phyloP scores from a whole-genome alignment of 306 rosid genomes.

The Pyrus bretschneideri region DNA sequence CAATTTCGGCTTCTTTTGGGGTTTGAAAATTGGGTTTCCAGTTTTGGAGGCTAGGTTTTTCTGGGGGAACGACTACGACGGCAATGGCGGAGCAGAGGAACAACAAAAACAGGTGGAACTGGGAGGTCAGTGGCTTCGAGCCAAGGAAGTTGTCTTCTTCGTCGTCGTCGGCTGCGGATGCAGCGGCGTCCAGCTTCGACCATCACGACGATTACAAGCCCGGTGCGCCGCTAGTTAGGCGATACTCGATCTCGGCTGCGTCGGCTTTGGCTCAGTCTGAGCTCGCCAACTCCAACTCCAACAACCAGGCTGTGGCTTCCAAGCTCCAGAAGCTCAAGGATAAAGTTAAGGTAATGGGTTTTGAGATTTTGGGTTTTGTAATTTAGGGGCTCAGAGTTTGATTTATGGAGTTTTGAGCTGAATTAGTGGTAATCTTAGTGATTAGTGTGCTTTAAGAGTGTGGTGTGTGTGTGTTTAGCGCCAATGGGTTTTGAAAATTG shows the following conservation, averaged over 20 bases:
- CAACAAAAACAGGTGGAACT: constrained; percentile 69
- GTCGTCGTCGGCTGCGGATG: background rate
- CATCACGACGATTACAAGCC: constrained; percentile 44
- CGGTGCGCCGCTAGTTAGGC: constrained; percentile 46
- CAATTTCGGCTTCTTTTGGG: background rate
- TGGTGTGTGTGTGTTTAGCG: background rate
- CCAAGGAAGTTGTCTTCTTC: constrained; percentile 64
- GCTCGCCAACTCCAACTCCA: constrained; percentile 17
- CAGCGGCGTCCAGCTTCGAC: constrained; percentile 22
- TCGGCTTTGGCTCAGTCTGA: constrained; percentile 53
- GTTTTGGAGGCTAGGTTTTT: constrained; percentile 17
- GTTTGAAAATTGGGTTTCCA: background rate
- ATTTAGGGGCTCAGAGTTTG: background rate
- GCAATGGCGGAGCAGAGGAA: constrained; percentile 70
- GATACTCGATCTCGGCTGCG: constrained; percentile 71
- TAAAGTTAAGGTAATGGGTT: constrained; percentile 57
- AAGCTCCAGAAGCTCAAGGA: constrained; percentile 72
- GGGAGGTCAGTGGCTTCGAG: constrained; percentile 94
- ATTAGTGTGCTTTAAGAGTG: background rate
- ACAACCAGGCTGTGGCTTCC: constrained; percentile 28
- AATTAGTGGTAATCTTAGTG: background rate
- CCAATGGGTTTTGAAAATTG: background rate
- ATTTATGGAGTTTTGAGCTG: constrained; percentile 1
- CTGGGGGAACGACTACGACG: background rate
- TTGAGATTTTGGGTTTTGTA: background rate